Evolutionary conservation across 169 alveolate species (phyloP), one percentile per base, ranked within the genome.

Genomic region (Cryptosporidium tyzzeri): DNA sequence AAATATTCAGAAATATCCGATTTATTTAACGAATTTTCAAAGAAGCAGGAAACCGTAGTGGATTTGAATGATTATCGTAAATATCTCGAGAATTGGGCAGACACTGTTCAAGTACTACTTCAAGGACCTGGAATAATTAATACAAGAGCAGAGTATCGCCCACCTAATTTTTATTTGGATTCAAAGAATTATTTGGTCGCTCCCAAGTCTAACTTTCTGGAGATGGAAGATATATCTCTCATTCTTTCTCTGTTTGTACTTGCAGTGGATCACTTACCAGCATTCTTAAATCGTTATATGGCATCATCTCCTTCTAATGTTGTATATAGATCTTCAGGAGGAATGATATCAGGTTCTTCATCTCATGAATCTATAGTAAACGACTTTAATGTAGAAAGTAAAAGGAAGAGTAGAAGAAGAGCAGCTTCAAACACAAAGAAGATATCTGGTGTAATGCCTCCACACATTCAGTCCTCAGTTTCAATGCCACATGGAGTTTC

Each of bases 61-160:
- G 89, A 62, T 48, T 41, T 53, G 48, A 45, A 33, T 26, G 69
- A 65, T 26, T 65, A 80, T 50, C 59, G 70, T 21, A 59, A 44
- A n/a, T 80, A 41, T 29, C 65, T 62, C 1, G 89, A 80, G 29
- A 65, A 65, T 23, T 80, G 89, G 89, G 89, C 89, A 10, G 89
- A 80, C 14, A 62, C 65, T n/a, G 89, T 80, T 29, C 89, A 80
- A 18, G 89, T 80, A 45, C 62, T 80, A 16, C 68, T 80, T 37
- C 89, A 80, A 45, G 89, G 89, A 12, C 89, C 89, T 21, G 89
- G 89, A 14, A 80, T 80, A 41, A 50, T 80, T 65, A 59, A 59
- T 18, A 80, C 73, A 26, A 59, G 33, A 48, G 48, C 67, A 21
- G 89, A 80, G 23, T 62, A 39, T 21, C 37, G 67, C 1, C 89